These are phyloP conservation scores for Hericium alpestre DNA, from an alignment of 768 basidiomycete species.

Conservation along the genomic window DNA sequence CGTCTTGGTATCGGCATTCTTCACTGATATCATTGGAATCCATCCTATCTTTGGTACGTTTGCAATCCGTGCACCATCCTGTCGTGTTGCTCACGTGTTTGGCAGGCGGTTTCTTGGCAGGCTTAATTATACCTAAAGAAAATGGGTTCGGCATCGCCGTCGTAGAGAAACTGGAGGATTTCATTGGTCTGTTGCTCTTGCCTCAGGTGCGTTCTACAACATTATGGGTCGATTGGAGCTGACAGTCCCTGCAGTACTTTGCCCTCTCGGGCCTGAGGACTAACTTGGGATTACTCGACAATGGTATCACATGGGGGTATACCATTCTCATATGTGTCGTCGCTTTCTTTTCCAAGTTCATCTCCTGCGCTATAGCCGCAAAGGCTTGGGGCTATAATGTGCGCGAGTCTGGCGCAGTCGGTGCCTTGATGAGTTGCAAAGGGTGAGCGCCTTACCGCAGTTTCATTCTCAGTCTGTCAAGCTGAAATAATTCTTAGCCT, in stretches of 20 bases:
- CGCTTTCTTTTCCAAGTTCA: constrained; percentile 74
- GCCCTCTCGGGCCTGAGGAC: constrained; percentile 70
- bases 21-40: constrained; percentile 79
- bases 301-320: constrained; percentile 75
- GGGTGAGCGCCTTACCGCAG: constrained; percentile 36
- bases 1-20: constrained; percentile 67
- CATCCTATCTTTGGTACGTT: constrained; percentile 53
- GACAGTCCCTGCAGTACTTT: constrained; percentile 47
- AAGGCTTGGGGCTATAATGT: constrained; percentile 50
- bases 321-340: constrained; percentile 61
- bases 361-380: constrained; percentile 54
- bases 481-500: constrained; percentile 26
- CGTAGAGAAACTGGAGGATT: constrained; percentile 80
- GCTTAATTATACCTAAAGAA: constrained; percentile 73
- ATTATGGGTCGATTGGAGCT: not conserved
- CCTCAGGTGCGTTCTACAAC: constrained; percentile 46
- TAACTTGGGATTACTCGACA: constrained; percentile 66
- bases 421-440: constrained; percentile 84
- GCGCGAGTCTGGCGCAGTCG: constrained; percentile 77
- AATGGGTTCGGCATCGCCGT: constrained; percentile 73
- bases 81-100: not conserved
- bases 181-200: constrained; percentile 66
- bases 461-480: not conserved
- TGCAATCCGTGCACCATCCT: not conserved
- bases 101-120: constrained; percentile 70